These are phyloP conservation scores for Pascua guehoae DNA, from an alignment of 1,284 basidiomycete genomes.

Conservation along the genomic window DNA sequence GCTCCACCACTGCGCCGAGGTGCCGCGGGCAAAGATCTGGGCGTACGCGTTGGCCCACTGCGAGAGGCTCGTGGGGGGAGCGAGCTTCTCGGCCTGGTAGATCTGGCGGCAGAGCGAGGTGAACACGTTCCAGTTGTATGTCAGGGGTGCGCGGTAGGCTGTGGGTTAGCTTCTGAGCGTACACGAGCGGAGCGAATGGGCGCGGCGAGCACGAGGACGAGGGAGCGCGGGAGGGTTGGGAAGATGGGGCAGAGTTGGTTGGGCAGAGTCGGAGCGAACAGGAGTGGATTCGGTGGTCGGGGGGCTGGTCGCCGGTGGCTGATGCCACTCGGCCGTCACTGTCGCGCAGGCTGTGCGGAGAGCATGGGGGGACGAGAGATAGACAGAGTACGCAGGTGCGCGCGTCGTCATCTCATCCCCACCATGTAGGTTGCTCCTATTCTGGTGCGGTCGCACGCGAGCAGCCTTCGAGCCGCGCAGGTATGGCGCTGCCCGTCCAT, in stretches of 20 bases:
- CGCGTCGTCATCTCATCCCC: no score
- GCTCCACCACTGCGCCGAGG: slow-evolving; percentile 66
- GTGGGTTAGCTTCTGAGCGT: slow-evolving; percentile 1
- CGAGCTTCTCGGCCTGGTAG: slow-evolving; percentile 81
- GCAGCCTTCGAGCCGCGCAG: no score
- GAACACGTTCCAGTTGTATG: slow-evolving; percentile 79
- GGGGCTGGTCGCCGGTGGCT: neutral
- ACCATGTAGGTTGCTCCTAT: no score
- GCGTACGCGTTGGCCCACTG: slow-evolving; percentile 68
- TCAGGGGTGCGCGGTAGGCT: slow-evolving; percentile 78
- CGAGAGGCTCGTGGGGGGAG: slow-evolving; percentile 68
- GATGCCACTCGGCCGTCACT: no score
- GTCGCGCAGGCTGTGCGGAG: no score
- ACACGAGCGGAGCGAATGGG: neutral
- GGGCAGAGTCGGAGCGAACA: neutral
- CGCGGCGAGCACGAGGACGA: neutral
- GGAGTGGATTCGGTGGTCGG: neutral
- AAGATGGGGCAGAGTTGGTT: neutral
- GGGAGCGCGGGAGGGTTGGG: neutral
- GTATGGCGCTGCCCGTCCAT: no score
- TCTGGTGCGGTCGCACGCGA: no score
- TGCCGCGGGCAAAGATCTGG: slow-evolving; percentile 66
- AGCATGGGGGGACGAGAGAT: no score
- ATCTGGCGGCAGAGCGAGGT: slow-evolving; percentile 84
- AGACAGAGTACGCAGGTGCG: no score